Conservation (phyloP, 257 asterid species). For the Datura wrightii region DNA sequence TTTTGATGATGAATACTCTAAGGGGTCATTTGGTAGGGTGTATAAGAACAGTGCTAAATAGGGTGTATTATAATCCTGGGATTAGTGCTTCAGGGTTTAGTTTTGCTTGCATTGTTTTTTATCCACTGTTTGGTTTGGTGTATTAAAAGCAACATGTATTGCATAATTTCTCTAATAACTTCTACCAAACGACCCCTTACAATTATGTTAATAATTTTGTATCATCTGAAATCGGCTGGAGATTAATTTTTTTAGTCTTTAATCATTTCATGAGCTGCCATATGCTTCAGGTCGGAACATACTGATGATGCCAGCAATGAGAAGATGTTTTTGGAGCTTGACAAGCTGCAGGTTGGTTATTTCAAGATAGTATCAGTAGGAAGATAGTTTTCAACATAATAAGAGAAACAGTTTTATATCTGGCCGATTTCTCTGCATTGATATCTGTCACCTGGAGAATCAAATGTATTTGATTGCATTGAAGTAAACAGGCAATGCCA, state of each 20-base stretch:
- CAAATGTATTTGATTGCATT: neutral
- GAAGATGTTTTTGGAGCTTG: conserved; percentile 57
- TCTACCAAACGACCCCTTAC: too few relatives aligned
- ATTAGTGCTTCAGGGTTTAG: too few relatives aligned
- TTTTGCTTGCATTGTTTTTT: too few relatives aligned
- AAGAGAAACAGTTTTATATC: neutral
- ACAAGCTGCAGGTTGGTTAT: conserved; percentile 67
- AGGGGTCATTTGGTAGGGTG: too few relatives aligned
- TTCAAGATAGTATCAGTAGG: neutral
- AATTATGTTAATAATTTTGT: neutral
- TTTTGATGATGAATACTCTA: neutral
- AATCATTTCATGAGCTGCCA: conserved; percentile 20
- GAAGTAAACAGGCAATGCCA: neutral
- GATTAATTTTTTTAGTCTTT: neutral
- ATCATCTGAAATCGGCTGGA: neutral
- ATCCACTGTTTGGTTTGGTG: too few relatives aligned
- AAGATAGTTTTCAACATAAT: neutral
- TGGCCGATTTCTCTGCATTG: neutral
- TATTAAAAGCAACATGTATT: too few relatives aligned
- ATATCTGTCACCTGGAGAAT: neutral
- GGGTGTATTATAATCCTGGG: too few relatives aligned
- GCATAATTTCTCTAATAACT: too few relatives aligned
- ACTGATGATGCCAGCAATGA: conserved; percentile 45
- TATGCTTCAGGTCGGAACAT: conserved; percentile 65
- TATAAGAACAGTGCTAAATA: too few relatives aligned